Conservation (phyloP, 2,329 filamentous ascomycete species). For the Diaporthe ampelina region DNA sequence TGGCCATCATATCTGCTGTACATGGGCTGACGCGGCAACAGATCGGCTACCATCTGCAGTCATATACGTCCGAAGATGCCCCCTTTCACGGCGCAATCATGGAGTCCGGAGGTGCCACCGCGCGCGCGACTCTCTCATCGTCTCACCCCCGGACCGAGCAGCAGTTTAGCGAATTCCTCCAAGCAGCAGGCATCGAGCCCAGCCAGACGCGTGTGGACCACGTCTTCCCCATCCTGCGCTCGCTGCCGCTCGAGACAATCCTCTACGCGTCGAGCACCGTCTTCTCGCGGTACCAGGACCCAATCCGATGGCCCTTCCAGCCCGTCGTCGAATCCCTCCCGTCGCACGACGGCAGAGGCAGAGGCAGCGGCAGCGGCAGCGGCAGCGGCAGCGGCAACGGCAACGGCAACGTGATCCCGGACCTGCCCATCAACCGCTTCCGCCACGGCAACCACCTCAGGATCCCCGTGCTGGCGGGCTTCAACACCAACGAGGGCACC, state of each 20-base stretch:
- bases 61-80: slow-evolving; percentile 55
- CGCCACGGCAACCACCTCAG: slow-evolving; percentile 64
- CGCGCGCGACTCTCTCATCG: slow-evolving; percentile 65
- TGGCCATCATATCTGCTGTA: too few species aligned
- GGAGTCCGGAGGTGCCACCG: slow-evolving; percentile 69
- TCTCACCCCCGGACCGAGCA: slow-evolving; percentile 69
- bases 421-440: slow-evolving; percentile 73
- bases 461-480: slow-evolving; percentile 77
- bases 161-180: slow-evolving; percentile 69
- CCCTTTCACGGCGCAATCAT: slow-evolving; percentile 68
- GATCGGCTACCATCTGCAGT: slow-evolving; percentile 78
- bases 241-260: slow-evolving; percentile 55
- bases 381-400: slow-evolving; percentile 51
- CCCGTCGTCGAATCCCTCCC: slow-evolving; percentile 70
- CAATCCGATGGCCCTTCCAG: slow-evolving; percentile 75
- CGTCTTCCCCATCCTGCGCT: slow-evolving; percentile 66
- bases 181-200: slow-evolving; percentile 60
- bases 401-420: slow-evolving; percentile 63
- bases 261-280: slow-evolving; percentile 58
- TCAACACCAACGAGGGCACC: slow-evolving; percentile 78
- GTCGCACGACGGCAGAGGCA: slow-evolving; percentile 25
- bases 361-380: too few species aligned
- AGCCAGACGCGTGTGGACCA: slow-evolving; percentile 60
- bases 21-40: slow-evolving; percentile 51
- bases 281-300: slow-evolving; percentile 58